A percentile compares a stretch with the other conserved stretches of the same genome.
These are phyloP conservation scores for Scheffersomyces cryptocercus DNA, from an alignment of 1,139 yeast species.

Conservation along the genomic window DNA sequence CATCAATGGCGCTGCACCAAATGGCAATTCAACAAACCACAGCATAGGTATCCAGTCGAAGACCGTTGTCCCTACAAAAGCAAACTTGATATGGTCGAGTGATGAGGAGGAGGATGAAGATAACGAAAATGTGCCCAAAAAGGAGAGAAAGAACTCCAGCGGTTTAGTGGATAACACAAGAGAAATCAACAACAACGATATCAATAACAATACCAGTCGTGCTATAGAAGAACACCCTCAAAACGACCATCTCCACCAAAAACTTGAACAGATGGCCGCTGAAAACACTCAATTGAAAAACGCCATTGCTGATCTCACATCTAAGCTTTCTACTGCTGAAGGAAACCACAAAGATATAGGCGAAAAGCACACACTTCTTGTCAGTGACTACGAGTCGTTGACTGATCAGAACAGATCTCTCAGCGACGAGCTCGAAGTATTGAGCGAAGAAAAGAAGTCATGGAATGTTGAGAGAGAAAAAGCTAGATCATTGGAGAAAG, in stretches of 20 bases:
- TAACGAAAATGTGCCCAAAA: constrained; percentile 37
- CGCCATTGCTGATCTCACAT: constrained; percentile 1
- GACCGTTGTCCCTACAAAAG: constrained; percentile 73
- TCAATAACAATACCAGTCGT: neutral
- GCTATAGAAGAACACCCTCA: too few species aligned
- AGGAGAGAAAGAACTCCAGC: constrained; percentile 38
- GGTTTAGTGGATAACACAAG: constrained; percentile 25
- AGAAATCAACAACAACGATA: neutral
- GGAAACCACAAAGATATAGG: constrained; percentile 19
- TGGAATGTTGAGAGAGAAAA: constrained; percentile 18
- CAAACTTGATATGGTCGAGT: constrained; percentile 79
- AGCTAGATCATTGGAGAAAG: neutral
- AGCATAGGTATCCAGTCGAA: constrained; percentile 54
- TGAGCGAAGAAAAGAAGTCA: constrained; percentile 14
- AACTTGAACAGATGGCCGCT: constrained; percentile 2
- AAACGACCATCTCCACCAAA: neutral
- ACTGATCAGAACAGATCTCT: constrained; percentile 24
- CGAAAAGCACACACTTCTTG: constrained; percentile 19
- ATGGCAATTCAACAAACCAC: constrained; percentile 16
- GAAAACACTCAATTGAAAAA: constrained; percentile 2
- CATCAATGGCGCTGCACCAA: neutral
- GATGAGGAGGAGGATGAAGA: constrained; percentile 62
- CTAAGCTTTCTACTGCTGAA: constrained; percentile 4
- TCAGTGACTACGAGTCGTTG: constrained; percentile 24
- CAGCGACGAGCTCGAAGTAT: constrained; percentile 22